A percentile compares a stretch with the other conserved stretches of the same genome.
phyloP scores from a whole-genome alignment of 139 green algal genomes.

The Axilococcus clingmanii region DNA sequence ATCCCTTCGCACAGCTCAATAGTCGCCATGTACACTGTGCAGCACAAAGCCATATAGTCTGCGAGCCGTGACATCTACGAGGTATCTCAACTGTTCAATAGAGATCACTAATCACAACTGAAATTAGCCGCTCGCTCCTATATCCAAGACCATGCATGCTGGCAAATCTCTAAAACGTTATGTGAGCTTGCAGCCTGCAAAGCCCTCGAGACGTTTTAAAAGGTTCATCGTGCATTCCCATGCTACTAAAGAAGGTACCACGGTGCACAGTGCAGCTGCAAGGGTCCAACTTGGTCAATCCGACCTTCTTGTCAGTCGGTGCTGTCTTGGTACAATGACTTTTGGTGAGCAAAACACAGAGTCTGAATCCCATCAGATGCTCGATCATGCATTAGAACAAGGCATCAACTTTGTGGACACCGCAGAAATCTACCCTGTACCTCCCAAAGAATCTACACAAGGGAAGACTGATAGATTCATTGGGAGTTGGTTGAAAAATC shows the following conservation, averaged over 20 bases:
- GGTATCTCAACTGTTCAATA: too few relatives aligned
- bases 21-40: too few relatives aligned
- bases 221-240: too few relatives aligned
- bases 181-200: too few relatives aligned
- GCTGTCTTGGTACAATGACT: slow-evolving; percentile 72
- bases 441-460: slow-evolving; percentile 42
- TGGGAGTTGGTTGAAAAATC: slow-evolving; percentile 61
- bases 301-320: slow-evolving; percentile 19
- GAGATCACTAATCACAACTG: too few relatives aligned
- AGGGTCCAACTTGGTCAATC: slow-evolving; percentile 9
- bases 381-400: slow-evolving; percentile 40
- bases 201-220: too few relatives aligned
- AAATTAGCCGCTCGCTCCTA: too few relatives aligned
- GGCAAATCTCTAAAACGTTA: too few relatives aligned
- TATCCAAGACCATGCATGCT: too few relatives aligned
- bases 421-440: slow-evolving; percentile 76
- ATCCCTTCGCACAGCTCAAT: too few relatives aligned
- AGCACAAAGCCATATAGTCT: too few relatives aligned
- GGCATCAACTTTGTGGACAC: slow-evolving; percentile 90
- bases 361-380: slow-evolving; percentile 44
- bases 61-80: too few relatives aligned
- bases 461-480: slow-evolving; percentile 78
- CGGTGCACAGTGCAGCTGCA: slow-evolving; percentile 2
- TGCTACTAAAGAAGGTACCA: neutral
- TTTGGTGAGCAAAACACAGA: slow-evolving; percentile 70